Conservation (phyloP, 306 rosid species). For the Argentina anserina region DNA sequence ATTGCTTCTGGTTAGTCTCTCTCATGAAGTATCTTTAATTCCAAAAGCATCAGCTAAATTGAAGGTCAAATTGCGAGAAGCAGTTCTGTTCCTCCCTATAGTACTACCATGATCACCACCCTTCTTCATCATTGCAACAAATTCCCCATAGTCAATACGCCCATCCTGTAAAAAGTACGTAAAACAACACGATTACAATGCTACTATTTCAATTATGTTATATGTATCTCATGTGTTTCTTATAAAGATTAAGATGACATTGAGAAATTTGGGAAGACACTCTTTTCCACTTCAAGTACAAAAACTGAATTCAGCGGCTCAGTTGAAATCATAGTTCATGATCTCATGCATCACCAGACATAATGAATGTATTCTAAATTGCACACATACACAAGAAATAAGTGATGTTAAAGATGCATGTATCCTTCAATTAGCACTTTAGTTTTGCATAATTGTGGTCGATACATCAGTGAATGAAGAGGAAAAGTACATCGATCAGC, state of each 20-base stretch:
- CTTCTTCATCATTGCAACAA: slow-evolving; percentile 83
- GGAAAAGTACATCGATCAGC: not conserved
- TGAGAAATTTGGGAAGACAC: not conserved
- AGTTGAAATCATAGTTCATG: not conserved
- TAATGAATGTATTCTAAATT: not conserved
- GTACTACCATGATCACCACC: slow-evolving; percentile 52
- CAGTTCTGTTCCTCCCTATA: slow-evolving; percentile 57
- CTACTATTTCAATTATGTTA: not conserved
- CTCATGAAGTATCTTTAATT: slow-evolving; percentile 43
- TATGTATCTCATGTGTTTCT: not conserved
- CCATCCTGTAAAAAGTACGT: slow-evolving; percentile 57
- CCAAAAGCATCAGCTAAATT: slow-evolving; percentile 75
- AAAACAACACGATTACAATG: slow-evolving; percentile 1
- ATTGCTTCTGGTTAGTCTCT: slow-evolving; percentile 22
- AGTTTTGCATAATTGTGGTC: not conserved
- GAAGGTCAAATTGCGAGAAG: slow-evolving; percentile 66
- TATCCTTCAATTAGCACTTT: not conserved
- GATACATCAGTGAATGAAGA: not conserved
- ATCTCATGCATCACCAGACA: not conserved
- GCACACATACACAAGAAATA: not conserved
- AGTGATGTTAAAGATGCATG: not conserved
- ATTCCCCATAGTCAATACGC: slow-evolving; percentile 78
- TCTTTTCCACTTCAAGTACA: not conserved
- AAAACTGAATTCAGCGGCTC: too few relatives aligned
- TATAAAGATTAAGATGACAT: not conserved